phyloP scores from a whole-genome alignment of 2,329 filamentous ascomycete genomes.

The Talaromyces islandicus region DNA sequence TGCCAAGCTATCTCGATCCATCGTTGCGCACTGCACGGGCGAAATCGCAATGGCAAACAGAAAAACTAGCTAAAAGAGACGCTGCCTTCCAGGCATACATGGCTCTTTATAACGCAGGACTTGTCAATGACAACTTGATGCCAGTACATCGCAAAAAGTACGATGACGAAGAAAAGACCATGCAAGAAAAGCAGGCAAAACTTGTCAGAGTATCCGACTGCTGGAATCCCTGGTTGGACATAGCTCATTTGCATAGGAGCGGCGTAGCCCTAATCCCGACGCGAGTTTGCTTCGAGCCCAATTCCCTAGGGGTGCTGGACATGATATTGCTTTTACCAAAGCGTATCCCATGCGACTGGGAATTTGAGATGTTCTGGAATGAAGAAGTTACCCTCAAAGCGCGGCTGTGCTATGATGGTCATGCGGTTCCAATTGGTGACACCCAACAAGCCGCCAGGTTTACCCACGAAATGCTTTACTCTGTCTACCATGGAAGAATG shows the following conservation, averaged over 20 bases:
- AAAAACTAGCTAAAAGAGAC: slow-evolving; percentile 70
- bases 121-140: slow-evolving; percentile 73
- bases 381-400: slow-evolving; percentile 16
- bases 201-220: slow-evolving; percentile 24
- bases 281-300: slow-evolving; percentile 14
- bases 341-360: slow-evolving; percentile 16
- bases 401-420: slow-evolving; percentile 11
- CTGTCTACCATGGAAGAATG: slow-evolving; percentile 16
- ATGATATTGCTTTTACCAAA: slow-evolving; percentile 21
- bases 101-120: slow-evolving; percentile 60
- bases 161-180: slow-evolving; percentile 31
- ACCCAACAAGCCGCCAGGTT: slow-evolving; percentile 11
- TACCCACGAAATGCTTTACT: slow-evolving; percentile 16
- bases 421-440: slow-evolving; percentile 1
- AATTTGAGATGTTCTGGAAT: slow-evolving; percentile 26
- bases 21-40: slow-evolving; percentile 52
- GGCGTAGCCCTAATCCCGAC: slow-evolving; percentile 14
- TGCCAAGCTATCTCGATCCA: slow-evolving; percentile 66
- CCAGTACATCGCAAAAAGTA: slow-evolving; percentile 46
- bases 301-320: slow-evolving; percentile 10
- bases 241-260: slow-evolving; percentile 25
- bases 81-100: slow-evolving; percentile 76
- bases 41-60: slow-evolving; percentile 57
- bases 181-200: slow-evolving; percentile 18
- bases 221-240: slow-evolving; percentile 32